A percentile compares a stretch with the other conserved stretches of the same genome.
These are phyloP conservation scores for Chaetomium globosum DNA, from an alignment of 2,329 filamentous ascomycete genomes.

Conservation along the genomic window DNA sequence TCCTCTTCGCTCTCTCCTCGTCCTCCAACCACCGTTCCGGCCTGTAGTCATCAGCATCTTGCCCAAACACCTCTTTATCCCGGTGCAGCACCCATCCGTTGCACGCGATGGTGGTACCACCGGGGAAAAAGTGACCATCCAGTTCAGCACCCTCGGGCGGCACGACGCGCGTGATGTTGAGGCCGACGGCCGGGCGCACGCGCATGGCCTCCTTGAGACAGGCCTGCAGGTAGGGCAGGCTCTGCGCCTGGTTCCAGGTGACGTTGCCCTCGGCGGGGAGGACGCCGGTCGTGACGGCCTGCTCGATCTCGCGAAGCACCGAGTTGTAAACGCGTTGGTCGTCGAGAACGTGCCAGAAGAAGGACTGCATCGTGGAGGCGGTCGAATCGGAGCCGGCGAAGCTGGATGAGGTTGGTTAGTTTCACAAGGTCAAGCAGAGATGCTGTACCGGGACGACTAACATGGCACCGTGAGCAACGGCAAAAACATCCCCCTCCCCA, in stretches of 20 bases:
- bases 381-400: conserved; percentile 65
- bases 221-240: conserved; percentile 58
- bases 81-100: conserved; percentile 59
- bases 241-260: conserved; percentile 52
- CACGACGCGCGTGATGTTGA: conserved; percentile 56
- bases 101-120: conserved; percentile 55
- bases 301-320: conserved; percentile 50
- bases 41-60: conserved; percentile 54
- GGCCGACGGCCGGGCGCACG: conserved; percentile 57
- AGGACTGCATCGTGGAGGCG: conserved; percentile 61
- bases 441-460: conserved; percentile 39
- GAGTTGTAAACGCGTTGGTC: conserved; percentile 47
- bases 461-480: conserved; percentile 60
- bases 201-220: conserved; percentile 61
- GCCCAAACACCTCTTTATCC: conserved; percentile 52
- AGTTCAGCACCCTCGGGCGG: conserved; percentile 56
- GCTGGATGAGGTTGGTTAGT: conserved; percentile 40
- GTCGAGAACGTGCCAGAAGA: conserved; percentile 55
- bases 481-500: conserved; percentile 57
- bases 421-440: too few species aligned
- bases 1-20: conserved; percentile 48
- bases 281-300: conserved; percentile 43
- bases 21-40: conserved; percentile 59
- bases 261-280: conserved; percentile 49
- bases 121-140: conserved; percentile 55